phyloP scores from a whole-genome alignment of 352 stramenopile species.

The Phytophthora syringae region DNA sequence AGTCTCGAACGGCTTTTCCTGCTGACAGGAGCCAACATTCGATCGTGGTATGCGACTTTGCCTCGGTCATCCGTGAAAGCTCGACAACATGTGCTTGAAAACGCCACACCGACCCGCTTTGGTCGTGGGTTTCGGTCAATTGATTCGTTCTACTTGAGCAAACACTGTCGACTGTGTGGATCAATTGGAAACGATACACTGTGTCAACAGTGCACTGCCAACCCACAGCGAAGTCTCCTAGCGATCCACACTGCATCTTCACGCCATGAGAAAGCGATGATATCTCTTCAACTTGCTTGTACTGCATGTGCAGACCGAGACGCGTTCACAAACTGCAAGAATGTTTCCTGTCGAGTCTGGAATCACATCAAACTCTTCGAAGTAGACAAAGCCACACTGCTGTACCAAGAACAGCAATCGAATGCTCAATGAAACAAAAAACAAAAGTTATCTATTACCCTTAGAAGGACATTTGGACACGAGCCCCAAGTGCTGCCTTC shows the following conservation, averaged over 20 bases:
- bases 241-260: constrained; percentile 54
- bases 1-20: constrained; percentile 88
- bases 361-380: constrained; percentile 62
- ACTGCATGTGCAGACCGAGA: constrained; percentile 60
- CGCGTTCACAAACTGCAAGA: constrained; percentile 51
- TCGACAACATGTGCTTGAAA: constrained; percentile 36
- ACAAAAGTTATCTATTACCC: constrained; percentile 40
- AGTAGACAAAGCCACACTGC: constrained; percentile 42
- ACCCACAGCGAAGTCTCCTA: constrained; percentile 76
- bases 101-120: constrained; percentile 15
- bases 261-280: constrained; percentile 48
- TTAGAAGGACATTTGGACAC: constrained; percentile 27
- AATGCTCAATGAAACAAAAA: constrained; percentile 19
- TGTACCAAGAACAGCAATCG: constrained; percentile 31
- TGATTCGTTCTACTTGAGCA: constrained; percentile 87
- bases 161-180: constrained; percentile 79
- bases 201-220: constrained; percentile 55
- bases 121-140: constrained; percentile 55
- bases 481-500: constrained; percentile 20
- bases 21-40: constrained; percentile 79
- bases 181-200: constrained; percentile 58
- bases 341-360: constrained; percentile 70
- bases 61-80: constrained; percentile 70
- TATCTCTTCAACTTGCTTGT: constrained; percentile 49
- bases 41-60: constrained; percentile 72